Conservation (phyloP, 345 rosid species). For the Rubroshorea leprosula region DNA sequence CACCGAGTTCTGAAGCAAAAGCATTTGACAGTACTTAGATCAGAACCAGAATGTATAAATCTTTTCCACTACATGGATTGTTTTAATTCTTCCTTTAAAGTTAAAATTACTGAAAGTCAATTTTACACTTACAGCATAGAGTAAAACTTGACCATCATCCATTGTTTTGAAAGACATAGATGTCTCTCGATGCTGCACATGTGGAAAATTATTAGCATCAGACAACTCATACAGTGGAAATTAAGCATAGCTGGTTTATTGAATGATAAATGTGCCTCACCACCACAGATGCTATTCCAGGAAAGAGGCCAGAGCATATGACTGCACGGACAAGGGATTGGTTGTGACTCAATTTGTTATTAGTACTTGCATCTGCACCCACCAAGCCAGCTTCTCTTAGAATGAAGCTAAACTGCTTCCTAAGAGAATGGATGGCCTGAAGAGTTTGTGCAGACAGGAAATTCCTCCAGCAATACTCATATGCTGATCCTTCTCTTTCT, state of each 20-base stretch:
- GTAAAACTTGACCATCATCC: slow-evolving; percentile 94
- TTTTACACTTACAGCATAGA: slow-evolving; percentile 59
- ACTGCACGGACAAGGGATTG: slow-evolving; percentile 87
- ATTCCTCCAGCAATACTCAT: slow-evolving; percentile 98
- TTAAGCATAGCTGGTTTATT: background rate
- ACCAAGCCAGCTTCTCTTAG: slow-evolving; percentile 80
- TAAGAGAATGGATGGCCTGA: slow-evolving; percentile 90
- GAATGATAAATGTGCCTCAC: slow-evolving; percentile 30
- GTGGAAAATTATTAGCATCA: background rate
- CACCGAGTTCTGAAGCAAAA: slow-evolving; percentile 80
- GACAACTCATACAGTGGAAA: background rate
- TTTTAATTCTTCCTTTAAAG: background rate
- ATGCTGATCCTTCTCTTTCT: slow-evolving; percentile 88
- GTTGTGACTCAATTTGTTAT: slow-evolving; percentile 84
- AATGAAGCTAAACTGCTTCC: slow-evolving; percentile 84
- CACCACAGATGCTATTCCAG: slow-evolving; percentile 95
- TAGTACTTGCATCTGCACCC: slow-evolving; percentile 49
- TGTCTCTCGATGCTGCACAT: slow-evolving; percentile 81
- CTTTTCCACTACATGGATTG: background rate
- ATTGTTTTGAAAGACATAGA: slow-evolving; percentile 94
- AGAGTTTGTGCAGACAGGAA: slow-evolving; percentile 92
- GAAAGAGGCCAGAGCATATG: slow-evolving; percentile 93
- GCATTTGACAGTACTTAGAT: slow-evolving; percentile 4
- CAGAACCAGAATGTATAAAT: too few species aligned
- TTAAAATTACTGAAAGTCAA: background rate